Evolutionary conservation across 208 protist species (phyloP).

Genomic region (Acanthamoeba culbertsoni): DNA sequence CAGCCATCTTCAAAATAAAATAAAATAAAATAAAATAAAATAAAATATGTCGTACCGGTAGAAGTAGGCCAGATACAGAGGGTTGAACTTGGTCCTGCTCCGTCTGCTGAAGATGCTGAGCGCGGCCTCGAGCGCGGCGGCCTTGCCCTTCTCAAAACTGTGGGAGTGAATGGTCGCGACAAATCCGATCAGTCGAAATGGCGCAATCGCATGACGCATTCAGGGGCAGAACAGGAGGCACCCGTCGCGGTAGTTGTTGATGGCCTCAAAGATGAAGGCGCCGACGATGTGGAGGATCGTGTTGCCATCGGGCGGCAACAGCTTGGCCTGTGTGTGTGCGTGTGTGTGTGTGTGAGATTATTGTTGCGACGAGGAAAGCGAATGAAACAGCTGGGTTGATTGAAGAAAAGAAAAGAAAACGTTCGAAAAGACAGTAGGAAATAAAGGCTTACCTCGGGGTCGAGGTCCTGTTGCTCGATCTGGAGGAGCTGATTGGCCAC

Average conservation of each 20-base stretch:
- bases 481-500: neutral
- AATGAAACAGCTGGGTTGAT: neutral
- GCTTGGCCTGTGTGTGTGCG: neutral
- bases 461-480: neutral
- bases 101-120: neutral
- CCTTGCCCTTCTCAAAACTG: constrained; percentile 7
- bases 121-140: neutral
- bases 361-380: no score
- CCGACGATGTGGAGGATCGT: constrained; percentile 54
- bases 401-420: neutral
- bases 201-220: neutral
- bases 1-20: no score
- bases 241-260: constrained; percentile 44
- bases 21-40: neutral
- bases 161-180: neutral
- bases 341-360: no score
- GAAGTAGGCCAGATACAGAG: constrained; percentile 24
- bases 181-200: neutral
- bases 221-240: neutral
- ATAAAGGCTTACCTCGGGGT: neutral
- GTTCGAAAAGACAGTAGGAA: neutral
- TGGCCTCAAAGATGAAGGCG: constrained; percentile 46
- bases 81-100: constrained; percentile 12
- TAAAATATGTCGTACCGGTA: neutral
- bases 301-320: constrained; percentile 36